Percentiles rank a stretch among this genome's conserved stretches.
These are phyloP conservation scores for Gaeumannomyces sp. DNA, from an alignment of 2,329 filamentous ascomycete genomes.

Conservation along the genomic window DNA sequence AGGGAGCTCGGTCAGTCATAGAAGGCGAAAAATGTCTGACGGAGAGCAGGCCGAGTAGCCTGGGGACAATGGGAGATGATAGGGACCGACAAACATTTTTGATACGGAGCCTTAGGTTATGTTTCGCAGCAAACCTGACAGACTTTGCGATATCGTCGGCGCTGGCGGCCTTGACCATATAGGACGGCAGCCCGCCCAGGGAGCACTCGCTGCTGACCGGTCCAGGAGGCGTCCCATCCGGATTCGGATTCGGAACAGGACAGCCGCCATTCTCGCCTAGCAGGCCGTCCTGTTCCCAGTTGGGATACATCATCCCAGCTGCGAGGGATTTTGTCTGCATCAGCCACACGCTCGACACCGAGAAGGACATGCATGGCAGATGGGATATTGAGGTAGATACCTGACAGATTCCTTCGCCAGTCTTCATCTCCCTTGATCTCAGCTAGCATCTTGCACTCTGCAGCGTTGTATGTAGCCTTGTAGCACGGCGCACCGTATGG, in stretches of 20 bases:
- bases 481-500: not conserved
- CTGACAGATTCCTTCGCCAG: not conserved
- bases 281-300: not conserved
- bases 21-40: no score
- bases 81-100: not conserved
- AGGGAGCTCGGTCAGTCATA: not conserved
- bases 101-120: not conserved
- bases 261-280: not conserved
- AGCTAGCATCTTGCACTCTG: not conserved
- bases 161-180: not conserved
- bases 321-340: not conserved
- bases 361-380: not conserved
- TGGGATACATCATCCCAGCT: not conserved
- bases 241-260: not conserved
- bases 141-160: not conserved
- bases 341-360: not conserved
- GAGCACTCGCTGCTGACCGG: not conserved
- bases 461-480: not conserved
- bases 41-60: no score
- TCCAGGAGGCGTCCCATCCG: not conserved
- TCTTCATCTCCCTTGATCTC: not conserved
- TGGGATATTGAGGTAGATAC: not conserved
- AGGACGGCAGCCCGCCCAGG: not conserved
- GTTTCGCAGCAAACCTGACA: not conserved
- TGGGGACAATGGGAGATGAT: no score